Percentiles rank a stretch among this genome's conserved stretches.
Conservation (phyloP, 371 early-diverging fungal species). For the Rhizopus stolonifer region DNA sequence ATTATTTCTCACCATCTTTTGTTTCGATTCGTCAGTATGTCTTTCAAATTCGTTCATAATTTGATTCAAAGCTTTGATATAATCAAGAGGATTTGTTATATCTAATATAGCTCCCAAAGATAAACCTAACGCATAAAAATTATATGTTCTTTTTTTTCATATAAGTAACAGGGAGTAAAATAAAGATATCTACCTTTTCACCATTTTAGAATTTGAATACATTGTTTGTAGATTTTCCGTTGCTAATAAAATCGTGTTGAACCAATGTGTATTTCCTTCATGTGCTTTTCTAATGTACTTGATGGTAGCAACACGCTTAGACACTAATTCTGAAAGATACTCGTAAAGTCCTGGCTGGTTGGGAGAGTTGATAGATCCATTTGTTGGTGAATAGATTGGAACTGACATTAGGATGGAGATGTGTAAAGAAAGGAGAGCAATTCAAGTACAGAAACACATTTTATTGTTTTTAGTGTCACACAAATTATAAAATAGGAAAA, state of each 20-base stretch:
- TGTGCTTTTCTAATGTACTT: constrained; percentile 60
- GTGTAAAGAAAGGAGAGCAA: not conserved
- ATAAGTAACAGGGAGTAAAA: too few relatives aligned
- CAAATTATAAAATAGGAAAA: not conserved
- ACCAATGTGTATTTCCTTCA: constrained; percentile 59
- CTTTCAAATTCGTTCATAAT: constrained; percentile 60
- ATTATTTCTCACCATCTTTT: constrained; percentile 45
- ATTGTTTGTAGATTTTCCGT: constrained; percentile 44
- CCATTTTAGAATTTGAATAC: constrained; percentile 45
- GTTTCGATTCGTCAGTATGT: constrained; percentile 51
- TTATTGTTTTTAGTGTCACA: not conserved
- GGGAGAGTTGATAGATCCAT: not conserved
- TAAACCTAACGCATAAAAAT: constrained; percentile 63
- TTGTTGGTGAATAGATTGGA: constrained; percentile 16
- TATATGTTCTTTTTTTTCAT: constrained; percentile 35
- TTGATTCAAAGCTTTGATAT: constrained; percentile 60
- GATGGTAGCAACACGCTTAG: constrained; percentile 67
- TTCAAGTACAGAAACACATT: not conserved
- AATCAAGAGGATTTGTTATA: constrained; percentile 62
- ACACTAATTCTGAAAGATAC: constrained; percentile 58
- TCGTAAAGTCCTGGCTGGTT: constrained; percentile 44
- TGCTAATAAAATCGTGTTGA: constrained; percentile 60
- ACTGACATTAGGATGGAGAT: not conserved
- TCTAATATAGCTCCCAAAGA: constrained; percentile 65
- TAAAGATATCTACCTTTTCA: constrained; percentile 28